phyloP scores from a whole-genome alignment of 805 yeast genomes.

The Debaryomyces tyrocola region DNA sequence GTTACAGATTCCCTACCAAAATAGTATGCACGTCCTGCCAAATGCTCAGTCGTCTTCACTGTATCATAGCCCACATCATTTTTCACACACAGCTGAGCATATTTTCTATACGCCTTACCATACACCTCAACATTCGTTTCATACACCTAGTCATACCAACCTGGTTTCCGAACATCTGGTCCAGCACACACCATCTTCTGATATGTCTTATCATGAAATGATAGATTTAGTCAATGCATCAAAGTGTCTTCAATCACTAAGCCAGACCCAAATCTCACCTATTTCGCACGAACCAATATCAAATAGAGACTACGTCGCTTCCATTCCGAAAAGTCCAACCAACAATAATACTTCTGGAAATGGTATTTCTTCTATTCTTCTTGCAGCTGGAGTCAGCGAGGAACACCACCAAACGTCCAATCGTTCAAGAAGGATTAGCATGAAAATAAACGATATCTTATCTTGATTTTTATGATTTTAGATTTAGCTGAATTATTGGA shows the following conservation, averaged over 20 bases:
- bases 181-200: neutral
- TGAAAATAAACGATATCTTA: constrained; percentile 33
- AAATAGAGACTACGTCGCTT: neutral
- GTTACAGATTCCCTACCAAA: neutral
- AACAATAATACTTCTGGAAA: neutral
- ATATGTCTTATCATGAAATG: constrained; percentile 14
- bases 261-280: constrained; percentile 13
- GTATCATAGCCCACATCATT: neutral
- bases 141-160: neutral
- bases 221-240: constrained; percentile 37
- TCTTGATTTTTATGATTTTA: constrained; percentile 5
- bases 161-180: neutral
- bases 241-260: constrained; percentile 32
- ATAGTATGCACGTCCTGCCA: neutral
- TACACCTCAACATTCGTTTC: neutral
- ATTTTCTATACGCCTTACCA: neutral
- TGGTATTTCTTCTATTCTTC: constrained; percentile 32
- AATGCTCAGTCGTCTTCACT: neutral
- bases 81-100: neutral
- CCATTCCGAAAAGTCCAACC: neutral
- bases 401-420: neutral
- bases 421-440: constrained; percentile 15
- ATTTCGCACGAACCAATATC: constrained; percentile 3
- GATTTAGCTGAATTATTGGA: too few species aligned
- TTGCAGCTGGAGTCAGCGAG: constrained; percentile 25